Percentiles rank a stretch among this genome's conserved stretches.
Conservation (phyloP, 2,329 filamentous ascomycete genomes). For the Nothophoma quercina region DNA sequence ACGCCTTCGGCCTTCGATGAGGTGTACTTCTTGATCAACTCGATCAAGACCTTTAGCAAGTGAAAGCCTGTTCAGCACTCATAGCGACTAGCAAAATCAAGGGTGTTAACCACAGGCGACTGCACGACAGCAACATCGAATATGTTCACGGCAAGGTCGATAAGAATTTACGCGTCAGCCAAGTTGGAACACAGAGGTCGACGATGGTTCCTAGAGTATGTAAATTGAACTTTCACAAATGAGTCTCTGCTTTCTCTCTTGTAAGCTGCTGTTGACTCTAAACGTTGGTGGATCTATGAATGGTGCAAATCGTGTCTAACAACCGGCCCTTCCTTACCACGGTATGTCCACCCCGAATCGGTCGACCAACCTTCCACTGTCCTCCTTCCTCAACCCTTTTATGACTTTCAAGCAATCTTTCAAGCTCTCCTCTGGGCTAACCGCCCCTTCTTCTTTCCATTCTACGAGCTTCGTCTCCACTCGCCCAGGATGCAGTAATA, state of each 20-base stretch:
- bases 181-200: no score
- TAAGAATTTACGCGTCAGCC: no score
- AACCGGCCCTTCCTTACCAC: conserved; percentile 51
- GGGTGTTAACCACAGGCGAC: no score
- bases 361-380: conserved; percentile 54
- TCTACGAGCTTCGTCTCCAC: conserved; percentile 56
- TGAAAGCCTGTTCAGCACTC: not conserved
- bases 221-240: no score
- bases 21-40: conserved; percentile 31
- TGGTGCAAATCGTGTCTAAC: no score
- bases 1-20: conserved; percentile 30
- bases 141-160: no score
- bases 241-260: no score
- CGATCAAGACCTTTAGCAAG: conserved; percentile 18
- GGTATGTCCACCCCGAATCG: conserved; percentile 52
- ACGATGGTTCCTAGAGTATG: no score
- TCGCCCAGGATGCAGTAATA: conserved; percentile 55
- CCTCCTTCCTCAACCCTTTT: conserved; percentile 34
- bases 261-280: no score
- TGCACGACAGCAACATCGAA: no score
- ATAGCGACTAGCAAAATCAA: no score
- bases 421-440: conserved; percentile 53
- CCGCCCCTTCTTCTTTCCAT: conserved; percentile 56
- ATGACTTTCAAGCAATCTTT: conserved; percentile 50
- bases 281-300: no score